Conservation (phyloP, 192 early-diverging fungal species). For the Coemansia sp. region DNA sequence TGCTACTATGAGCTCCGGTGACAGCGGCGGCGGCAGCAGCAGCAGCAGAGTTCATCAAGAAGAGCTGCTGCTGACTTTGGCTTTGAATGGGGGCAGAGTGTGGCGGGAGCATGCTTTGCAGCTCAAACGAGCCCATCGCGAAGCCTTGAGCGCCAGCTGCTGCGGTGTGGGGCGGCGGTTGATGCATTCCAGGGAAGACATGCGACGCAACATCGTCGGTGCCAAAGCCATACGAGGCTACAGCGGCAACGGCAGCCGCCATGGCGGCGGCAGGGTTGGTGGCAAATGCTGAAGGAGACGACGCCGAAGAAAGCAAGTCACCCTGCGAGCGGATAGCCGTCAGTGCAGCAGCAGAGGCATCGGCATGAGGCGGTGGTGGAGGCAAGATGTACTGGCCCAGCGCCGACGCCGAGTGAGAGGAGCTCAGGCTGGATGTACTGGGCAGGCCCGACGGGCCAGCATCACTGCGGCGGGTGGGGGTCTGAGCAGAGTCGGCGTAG, state of each 20-base stretch:
- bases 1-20: not conserved
- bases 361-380: not conserved
- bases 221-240: conserved; percentile 7
- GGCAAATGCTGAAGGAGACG: not conserved
- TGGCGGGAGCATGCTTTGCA: conserved; percentile 12
- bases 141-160: not conserved
- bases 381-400: conserved; percentile 5
- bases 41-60: not conserved
- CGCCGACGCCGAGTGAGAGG: conserved; percentile 9
- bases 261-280: conserved; percentile 15
- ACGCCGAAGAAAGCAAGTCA: not conserved
- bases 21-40: not conserved
- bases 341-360: not conserved
- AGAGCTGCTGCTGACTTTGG: conserved; percentile 4
- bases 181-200: not conserved
- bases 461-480: not conserved
- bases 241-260: conserved; percentile 5
- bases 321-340: conserved; percentile 6
- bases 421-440: not conserved
- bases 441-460: not conserved
- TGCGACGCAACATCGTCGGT: conserved; percentile 5
- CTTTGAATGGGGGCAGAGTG: conserved; percentile 6
- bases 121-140: conserved; percentile 9
- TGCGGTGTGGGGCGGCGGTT: not conserved
- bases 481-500: conserved; percentile 64